These are phyloP conservation scores for Thermomucor indicae-seudaticae DNA, from an alignment of 371 early-diverging fungal genomes.

Conservation along the genomic window DNA sequence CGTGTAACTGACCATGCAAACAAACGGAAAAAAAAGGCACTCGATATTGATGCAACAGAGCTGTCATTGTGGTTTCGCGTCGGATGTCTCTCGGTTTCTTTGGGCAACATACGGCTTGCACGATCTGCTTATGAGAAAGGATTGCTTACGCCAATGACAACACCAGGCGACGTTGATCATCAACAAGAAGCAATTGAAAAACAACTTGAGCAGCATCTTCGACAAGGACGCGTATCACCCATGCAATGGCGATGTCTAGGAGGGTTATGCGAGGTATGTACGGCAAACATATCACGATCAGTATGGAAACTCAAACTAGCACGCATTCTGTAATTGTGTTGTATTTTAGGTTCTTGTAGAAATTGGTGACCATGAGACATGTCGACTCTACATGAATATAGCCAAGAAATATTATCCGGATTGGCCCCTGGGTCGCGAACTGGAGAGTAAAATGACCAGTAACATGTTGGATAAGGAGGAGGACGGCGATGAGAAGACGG, in stretches of 20 bases:
- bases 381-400: constrained; percentile 34
- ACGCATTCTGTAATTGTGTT: too few relatives aligned
- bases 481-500: not conserved
- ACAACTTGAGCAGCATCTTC: constrained; percentile 5
- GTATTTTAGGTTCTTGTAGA: constrained; percentile 47
- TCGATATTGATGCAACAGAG: constrained; percentile 52
- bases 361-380: constrained; percentile 50
- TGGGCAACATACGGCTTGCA: constrained; percentile 41
- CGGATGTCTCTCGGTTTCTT: constrained; percentile 38
- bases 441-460: constrained; percentile 11
- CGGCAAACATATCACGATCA: not conserved
- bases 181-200: constrained; percentile 4
- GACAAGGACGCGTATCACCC: constrained; percentile 4
- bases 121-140: constrained; percentile 51
- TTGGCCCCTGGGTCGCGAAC: constrained; percentile 31
- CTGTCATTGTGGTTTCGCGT: constrained; percentile 51
- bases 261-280: constrained; percentile 46
- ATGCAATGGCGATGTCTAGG: constrained; percentile 56
- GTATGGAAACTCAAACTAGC: not conserved
- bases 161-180: too few relatives aligned
- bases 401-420: constrained; percentile 27
- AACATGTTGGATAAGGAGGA: not conserved
- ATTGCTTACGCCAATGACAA: too few relatives aligned
- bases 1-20: too few relatives aligned
- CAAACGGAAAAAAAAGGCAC: constrained; percentile 28